Evolutionary conservation across 305 asterid species (phyloP).

Genomic region (Rubia balearica): DNA sequence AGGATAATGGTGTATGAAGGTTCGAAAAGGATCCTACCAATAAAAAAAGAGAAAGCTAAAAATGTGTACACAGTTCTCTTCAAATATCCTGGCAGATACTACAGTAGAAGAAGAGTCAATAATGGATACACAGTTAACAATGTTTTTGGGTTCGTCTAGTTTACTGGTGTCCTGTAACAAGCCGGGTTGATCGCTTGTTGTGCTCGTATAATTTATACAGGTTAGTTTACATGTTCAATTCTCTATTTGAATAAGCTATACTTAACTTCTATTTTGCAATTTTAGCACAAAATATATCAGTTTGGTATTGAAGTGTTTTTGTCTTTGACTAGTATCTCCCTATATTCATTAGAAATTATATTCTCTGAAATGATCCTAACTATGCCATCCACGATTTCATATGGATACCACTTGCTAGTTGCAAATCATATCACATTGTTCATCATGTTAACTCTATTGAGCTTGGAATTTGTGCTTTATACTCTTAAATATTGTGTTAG

Average conservation of each 20-base stretch:
- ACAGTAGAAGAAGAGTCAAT: slow-evolving; percentile 85
- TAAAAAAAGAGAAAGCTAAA: slow-evolving; percentile 66
- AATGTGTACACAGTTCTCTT: slow-evolving; percentile 52
- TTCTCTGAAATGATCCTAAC: not conserved
- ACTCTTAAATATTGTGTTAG: not conserved
- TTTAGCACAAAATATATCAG: slow-evolving; percentile 4
- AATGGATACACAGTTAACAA: slow-evolving; percentile 73
- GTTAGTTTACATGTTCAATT: slow-evolving; percentile 28
- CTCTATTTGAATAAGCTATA: not conserved
- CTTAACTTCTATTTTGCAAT: not conserved
- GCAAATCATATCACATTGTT: not conserved
- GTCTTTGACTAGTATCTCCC: not conserved
- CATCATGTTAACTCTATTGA: not conserved
- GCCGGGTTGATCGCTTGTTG: slow-evolving; percentile 84
- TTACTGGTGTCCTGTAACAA: slow-evolving; percentile 71
- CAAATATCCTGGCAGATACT: slow-evolving; percentile 84
- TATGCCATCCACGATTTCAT: not conserved
- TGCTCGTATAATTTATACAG: slow-evolving; percentile 53
- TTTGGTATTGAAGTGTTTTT: not conserved
- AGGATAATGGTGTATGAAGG: slow-evolving; percentile 39
- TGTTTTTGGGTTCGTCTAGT: slow-evolving; percentile 61
- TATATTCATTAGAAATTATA: not conserved
- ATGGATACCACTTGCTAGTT: not conserved
- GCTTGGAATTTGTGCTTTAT: not conserved
- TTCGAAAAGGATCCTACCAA: slow-evolving; percentile 62